phyloP scores from a whole-genome alignment of 1,284 basidiomycete species.

The Cryptococcus neoformans region DNA sequence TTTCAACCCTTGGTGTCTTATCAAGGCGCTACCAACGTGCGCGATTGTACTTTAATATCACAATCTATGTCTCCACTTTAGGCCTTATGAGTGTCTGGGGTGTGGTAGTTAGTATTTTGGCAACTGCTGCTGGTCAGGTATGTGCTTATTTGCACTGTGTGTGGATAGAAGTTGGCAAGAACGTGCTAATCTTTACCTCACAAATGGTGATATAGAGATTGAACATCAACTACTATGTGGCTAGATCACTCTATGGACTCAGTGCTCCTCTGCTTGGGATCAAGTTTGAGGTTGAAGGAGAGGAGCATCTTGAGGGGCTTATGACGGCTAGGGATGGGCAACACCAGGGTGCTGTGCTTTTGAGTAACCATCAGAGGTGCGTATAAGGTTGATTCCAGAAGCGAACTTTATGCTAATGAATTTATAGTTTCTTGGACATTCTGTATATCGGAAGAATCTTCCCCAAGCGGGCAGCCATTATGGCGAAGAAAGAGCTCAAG shows the following conservation, averaged over 20 bases:
- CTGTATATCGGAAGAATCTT: constrained; percentile 82
- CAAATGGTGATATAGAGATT: constrained; percentile 52
- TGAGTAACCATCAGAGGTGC: constrained; percentile 86
- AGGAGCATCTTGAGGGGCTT: constrained; percentile 64
- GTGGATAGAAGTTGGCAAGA: neutral
- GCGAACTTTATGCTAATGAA: no score
- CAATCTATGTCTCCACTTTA: constrained; percentile 71
- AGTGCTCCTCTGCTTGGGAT: constrained; percentile 67
- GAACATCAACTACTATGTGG: constrained; percentile 84
- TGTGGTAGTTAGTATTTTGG: constrained; percentile 65
- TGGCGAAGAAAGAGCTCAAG: constrained; percentile 90
- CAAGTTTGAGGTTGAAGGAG: constrained; percentile 75
- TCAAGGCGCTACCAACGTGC: constrained; percentile 37
- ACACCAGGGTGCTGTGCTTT: constrained; percentile 58
- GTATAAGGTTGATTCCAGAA: neutral
- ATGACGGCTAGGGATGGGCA: constrained; percentile 55
- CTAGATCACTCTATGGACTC: constrained; percentile 75
- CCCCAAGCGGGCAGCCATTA: constrained; percentile 78
- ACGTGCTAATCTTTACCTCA: constrained; percentile 1
- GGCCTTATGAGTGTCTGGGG: constrained; percentile 74
- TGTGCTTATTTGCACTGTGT: constrained; percentile 8
- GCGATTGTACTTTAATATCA: constrained; percentile 62
- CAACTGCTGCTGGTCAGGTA: constrained; percentile 63
- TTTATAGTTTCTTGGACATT: constrained; percentile 71
- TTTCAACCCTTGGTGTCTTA: constrained; percentile 41